Percentiles rank a stretch among this genome's conserved stretches.
Evolutionary conservation across 1,139 yeast genomes (phyloP).

Genomic region (Yamadazyma blattariae): DNA sequence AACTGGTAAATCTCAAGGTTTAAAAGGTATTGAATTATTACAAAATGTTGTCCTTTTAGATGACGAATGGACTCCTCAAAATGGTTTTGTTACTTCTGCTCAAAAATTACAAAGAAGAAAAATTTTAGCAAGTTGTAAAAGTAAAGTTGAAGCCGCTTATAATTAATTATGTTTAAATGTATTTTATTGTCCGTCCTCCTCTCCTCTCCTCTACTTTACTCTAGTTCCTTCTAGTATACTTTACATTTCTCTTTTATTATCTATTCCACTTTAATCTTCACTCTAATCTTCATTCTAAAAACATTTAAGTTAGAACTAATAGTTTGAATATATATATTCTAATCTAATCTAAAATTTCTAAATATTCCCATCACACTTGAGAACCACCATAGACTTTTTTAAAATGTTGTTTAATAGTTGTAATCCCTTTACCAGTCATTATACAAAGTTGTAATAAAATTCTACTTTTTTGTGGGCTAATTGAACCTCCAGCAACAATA

Average conservation of each 20-base stretch:
- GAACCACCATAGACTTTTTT: constrained; percentile 32
- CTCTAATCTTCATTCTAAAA: too few relatives aligned
- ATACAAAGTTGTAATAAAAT: constrained; percentile 60
- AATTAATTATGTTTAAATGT: constrained; percentile 3
- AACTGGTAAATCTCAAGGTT: constrained; percentile 80
- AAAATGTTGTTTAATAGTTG: constrained; percentile 46
- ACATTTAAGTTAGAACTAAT: not conserved
- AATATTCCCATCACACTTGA: too few relatives aligned
- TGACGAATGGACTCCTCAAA: constrained; percentile 98
- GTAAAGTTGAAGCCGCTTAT: constrained; percentile 45
- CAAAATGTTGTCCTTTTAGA: constrained; percentile 76
- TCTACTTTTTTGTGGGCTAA: constrained; percentile 67
- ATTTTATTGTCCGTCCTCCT: not conserved
- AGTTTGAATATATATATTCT: too few relatives aligned
- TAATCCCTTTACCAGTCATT: constrained; percentile 35
- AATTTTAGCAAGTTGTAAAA: constrained; percentile 66
- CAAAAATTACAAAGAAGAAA: constrained; percentile 95
- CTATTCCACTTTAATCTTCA: too few relatives aligned
- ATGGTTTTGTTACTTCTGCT: constrained; percentile 90
- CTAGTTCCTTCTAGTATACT: too few relatives aligned
- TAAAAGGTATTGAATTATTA: constrained; percentile 81
- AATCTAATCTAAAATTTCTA: too few relatives aligned
- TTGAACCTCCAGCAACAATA: constrained; percentile 58
- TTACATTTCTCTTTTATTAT: too few relatives aligned
- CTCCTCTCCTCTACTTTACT: too few relatives aligned